A percentile compares a stretch with the other conserved stretches of the same genome.
These are phyloP conservation scores for Cladochytrium replicatum DNA, from an alignment of 192 early-diverging fungal genomes.

Conservation along the genomic window DNA sequence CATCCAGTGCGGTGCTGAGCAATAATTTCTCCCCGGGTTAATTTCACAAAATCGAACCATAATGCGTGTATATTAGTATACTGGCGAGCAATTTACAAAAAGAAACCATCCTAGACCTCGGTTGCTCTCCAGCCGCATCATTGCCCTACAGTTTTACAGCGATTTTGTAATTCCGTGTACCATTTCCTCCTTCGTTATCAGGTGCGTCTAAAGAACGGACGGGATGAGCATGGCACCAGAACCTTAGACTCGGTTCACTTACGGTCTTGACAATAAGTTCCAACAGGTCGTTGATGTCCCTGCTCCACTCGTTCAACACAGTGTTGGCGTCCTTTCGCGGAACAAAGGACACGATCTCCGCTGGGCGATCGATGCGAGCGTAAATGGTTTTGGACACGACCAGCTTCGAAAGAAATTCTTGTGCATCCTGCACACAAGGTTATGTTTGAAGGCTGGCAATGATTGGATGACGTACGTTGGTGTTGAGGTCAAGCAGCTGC, in stretches of 20 bases:
- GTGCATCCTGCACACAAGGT: conserved; percentile 57
- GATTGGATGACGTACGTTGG: conserved; percentile 32
- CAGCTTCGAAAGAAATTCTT: conserved; percentile 85
- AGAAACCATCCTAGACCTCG: no score
- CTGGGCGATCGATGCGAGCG: conserved; percentile 89
- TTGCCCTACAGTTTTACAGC: not conserved
- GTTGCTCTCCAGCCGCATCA: no score
- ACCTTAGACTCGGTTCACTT: not conserved
- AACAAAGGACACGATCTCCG: conserved; percentile 81
- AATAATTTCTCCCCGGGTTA: no score
- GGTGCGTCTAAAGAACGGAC: conserved; percentile 16
- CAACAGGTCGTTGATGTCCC: conserved; percentile 77
- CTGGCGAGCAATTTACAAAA: no score
- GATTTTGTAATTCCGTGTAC: conserved; percentile 9
- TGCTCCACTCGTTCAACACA: conserved; percentile 88
- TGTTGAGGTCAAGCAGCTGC: conserved; percentile 78
- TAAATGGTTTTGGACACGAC: conserved; percentile 93
- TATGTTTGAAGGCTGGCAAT: conserved; percentile 3
- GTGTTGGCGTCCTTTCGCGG: conserved; percentile 76
- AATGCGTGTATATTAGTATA: no score
- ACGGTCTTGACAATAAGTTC: conserved; percentile 86
- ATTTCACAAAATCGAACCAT: no score
- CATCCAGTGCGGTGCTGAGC: no score
- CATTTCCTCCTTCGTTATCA: conserved; percentile 52
- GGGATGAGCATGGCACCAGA: not conserved